Percentiles rank a stretch among this genome's conserved stretches.
phyloP scores from a whole-genome alignment of 139 green algal genomes.

The Closterium sp. region DNA sequence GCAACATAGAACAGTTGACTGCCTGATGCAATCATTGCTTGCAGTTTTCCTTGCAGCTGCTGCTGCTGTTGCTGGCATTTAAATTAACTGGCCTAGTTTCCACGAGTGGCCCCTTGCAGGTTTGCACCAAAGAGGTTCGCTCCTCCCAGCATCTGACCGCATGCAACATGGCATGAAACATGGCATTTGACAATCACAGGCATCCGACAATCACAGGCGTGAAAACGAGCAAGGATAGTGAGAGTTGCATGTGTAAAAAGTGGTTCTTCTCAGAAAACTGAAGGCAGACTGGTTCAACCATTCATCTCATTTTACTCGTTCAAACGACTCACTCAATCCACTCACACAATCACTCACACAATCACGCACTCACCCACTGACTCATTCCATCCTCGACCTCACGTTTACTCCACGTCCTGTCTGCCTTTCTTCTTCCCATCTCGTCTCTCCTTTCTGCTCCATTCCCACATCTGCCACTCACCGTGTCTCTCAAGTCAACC shows the following conservation, averaged over 20 bases:
- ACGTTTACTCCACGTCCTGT: not conserved
- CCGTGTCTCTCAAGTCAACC: constrained; percentile 36
- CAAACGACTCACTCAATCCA: not conserved
- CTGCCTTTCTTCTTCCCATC: not conserved
- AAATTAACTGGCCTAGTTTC: not conserved
- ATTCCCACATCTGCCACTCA: not conserved
- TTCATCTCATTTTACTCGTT: not conserved
- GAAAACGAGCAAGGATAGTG: too few relatives aligned
- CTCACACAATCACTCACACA: not conserved
- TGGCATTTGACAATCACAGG: too few relatives aligned
- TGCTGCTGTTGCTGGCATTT: not conserved
- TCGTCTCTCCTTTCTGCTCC: not conserved
- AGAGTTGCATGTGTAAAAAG: too few relatives aligned
- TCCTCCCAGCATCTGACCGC: constrained; percentile 27
- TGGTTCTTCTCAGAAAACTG: too few relatives aligned
- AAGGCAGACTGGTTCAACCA: not conserved
- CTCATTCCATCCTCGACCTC: not conserved
- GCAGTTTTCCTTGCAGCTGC: not conserved
- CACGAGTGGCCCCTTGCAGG: constrained; percentile 7
- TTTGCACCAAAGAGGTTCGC: constrained; percentile 34
- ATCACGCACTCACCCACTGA: not conserved
- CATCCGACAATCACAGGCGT: too few relatives aligned
- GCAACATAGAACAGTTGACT: not conserved
- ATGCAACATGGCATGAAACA: not conserved
- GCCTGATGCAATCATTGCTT: not conserved